These are phyloP conservation scores for Pyrenophora teres DNA, from an alignment of 2,329 filamentous ascomycete genomes.

Conservation along the genomic window DNA sequence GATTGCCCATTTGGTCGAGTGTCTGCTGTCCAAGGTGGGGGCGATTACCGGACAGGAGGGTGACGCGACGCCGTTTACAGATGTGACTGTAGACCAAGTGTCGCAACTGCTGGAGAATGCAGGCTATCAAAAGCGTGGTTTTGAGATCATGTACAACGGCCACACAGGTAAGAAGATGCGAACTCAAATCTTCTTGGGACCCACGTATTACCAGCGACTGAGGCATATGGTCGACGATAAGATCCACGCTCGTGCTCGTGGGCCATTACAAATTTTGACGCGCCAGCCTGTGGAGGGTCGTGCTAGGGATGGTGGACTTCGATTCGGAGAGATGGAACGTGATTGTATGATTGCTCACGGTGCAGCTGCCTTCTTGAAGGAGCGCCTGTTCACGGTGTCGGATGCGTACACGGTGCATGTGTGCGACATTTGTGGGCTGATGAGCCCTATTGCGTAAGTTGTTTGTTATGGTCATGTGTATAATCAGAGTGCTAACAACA, in stretches of 20 bases:
- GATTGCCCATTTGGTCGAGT: conserved; percentile 99
- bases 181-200: conserved; percentile 94
- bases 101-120: conserved; percentile 84
- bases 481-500: conserved; percentile 23
- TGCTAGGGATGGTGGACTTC: conserved; percentile 94
- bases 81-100: conserved; percentile 93
- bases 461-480: neutral
- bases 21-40: conserved; percentile 93
- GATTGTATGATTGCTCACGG: conserved; percentile 99
- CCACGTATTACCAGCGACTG: conserved; percentile 97
- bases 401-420: conserved; percentile 98
- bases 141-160: conserved; percentile 98
- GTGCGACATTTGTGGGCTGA: conserved; percentile 97
- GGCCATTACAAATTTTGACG: conserved; percentile 95
- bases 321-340: conserved; percentile 99
- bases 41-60: conserved; percentile 93
- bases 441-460: conserved; percentile 98
- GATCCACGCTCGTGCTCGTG: conserved; percentile 97
- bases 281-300: conserved; percentile 97
- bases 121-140: conserved; percentile 95
- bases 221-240: conserved; percentile 99
- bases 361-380: conserved; percentile 94
- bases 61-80: conserved; percentile 96
- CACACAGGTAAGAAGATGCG: conserved; percentile 94
- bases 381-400: conserved; percentile 94